Percentiles rank a stretch among this genome's conserved stretches.
Evolutionary conservation across 169 alveolate genomes (phyloP).

Genomic region (Toxoplasma gondii): DNA sequence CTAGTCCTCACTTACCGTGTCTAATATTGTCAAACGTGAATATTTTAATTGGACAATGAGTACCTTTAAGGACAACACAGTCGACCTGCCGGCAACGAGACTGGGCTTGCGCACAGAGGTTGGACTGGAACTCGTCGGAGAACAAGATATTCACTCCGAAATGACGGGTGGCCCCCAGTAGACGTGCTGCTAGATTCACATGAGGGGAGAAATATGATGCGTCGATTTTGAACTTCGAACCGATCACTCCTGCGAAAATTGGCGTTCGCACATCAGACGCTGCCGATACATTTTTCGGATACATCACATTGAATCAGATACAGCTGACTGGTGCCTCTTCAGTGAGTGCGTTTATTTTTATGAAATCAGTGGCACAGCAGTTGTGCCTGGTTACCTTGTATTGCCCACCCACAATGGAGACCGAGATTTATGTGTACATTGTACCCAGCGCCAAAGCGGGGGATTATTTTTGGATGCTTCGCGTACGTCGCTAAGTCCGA

Average conservation of each 20-base stretch:
- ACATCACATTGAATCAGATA: too few species aligned
- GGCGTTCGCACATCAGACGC: not conserved
- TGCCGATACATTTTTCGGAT: not conserved
- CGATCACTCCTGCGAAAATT: conserved; percentile 79
- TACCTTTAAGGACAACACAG: conserved; percentile 83
- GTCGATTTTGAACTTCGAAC: conserved; percentile 84
- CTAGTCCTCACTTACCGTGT: not conserved
- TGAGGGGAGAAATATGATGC: conserved; percentile 78
- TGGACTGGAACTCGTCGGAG: conserved; percentile 70
- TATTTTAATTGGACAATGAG: conserved; percentile 76
- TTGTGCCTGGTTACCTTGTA: conserved; percentile 65
- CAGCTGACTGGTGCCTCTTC: too few species aligned
- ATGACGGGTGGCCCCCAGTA: conserved; percentile 86
- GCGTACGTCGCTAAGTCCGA: conserved; percentile 74
- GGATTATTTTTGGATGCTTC: conserved; percentile 76
- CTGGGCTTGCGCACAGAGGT: conserved; percentile 73
- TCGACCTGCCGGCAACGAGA: conserved; percentile 81
- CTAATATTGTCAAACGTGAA: conserved; percentile 78
- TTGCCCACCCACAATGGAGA: conserved; percentile 86
- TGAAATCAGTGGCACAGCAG: not conserved
- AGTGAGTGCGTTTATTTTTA: too few species aligned
- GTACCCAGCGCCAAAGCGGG: conserved; percentile 62
- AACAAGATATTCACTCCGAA: conserved; percentile 84
- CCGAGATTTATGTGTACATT: conserved; percentile 82
- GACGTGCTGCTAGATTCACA: conserved; percentile 83